Percentiles rank a stretch among this genome's conserved stretches.
phyloP scores from a whole-genome alignment of 306 rosid genomes.

The Mimosa pudica region DNA sequence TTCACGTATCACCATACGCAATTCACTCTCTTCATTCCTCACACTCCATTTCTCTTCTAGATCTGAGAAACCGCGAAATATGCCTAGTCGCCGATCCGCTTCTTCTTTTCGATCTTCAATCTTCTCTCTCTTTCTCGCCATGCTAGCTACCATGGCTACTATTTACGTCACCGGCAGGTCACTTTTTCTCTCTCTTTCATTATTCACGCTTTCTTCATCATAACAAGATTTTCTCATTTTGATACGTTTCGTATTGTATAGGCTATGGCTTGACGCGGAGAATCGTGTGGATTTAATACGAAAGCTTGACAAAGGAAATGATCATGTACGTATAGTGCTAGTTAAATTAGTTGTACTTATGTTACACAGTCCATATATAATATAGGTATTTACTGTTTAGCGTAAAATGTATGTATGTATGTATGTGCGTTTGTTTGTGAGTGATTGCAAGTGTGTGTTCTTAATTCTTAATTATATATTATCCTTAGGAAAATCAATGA shows the following conservation, averaged over 20 bases:
- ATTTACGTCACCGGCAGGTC: slow-evolving; percentile 77
- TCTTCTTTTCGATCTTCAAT: slow-evolving; percentile 54
- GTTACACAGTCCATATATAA: neutral
- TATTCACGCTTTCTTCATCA: neutral
- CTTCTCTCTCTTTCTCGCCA: slow-evolving; percentile 49
- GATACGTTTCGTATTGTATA: slow-evolving; percentile 28
- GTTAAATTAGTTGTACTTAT: slow-evolving; percentile 17
- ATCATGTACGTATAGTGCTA: slow-evolving; percentile 56
- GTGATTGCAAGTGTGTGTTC: slow-evolving; percentile 18
- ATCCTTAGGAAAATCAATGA: slow-evolving; percentile 36
- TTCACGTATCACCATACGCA: slow-evolving; percentile 13
- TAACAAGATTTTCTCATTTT: neutral
- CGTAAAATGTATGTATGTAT: neutral
- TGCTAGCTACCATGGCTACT: slow-evolving; percentile 71
- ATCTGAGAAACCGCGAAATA: slow-evolving; percentile 43
- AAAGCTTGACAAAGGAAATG: slow-evolving; percentile 48
- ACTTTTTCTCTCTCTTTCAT: slow-evolving; percentile 13
- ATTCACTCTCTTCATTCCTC: neutral
- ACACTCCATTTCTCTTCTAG: slow-evolving; percentile 5
- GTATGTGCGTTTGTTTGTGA: neutral
- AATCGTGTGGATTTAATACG: slow-evolving; percentile 56
- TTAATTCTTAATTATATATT: slow-evolving; percentile 24
- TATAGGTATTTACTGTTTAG: neutral
- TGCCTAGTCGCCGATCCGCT: slow-evolving; percentile 67
- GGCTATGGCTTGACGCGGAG: slow-evolving; percentile 75